Evolutionary conservation across 2,329 filamentous ascomycete species (phyloP).

Genomic region (Aspergillus sp.): DNA sequence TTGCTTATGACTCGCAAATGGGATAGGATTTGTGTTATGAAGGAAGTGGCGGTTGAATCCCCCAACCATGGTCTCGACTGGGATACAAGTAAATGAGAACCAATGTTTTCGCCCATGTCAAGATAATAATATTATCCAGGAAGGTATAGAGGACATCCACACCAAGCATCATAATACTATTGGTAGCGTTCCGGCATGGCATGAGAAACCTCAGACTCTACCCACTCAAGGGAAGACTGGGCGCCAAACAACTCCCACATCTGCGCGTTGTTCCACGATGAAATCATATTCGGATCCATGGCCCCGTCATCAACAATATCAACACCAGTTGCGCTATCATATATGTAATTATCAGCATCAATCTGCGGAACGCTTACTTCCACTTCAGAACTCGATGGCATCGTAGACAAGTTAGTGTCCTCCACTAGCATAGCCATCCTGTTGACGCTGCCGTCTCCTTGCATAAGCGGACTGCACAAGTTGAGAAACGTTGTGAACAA

Average conservation of each 20-base stretch:
- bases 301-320: neutral
- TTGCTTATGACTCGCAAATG: too few species aligned
- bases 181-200: too few species aligned
- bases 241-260: neutral
- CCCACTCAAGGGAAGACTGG: constrained; percentile 3
- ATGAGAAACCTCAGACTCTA: neutral
- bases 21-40: too few species aligned
- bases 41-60: too few species aligned
- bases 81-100: too few species aligned
- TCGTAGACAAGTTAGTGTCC: neutral
- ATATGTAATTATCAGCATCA: neutral
- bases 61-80: too few species aligned
- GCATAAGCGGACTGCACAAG: neutral
- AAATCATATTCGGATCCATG: neutral
- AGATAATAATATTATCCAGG: too few species aligned
- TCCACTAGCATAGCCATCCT: neutral
- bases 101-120: too few species aligned
- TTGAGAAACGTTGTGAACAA: neutral
- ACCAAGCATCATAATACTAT: too few species aligned
- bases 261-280: neutral
- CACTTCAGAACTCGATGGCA: neutral
- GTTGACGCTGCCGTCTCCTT: neutral
- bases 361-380: neutral
- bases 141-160: too few species aligned
- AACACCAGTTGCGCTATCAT: neutral